Conservation (phyloP, 2,329 filamentous ascomycete species). For the Alternaria triticina region DNA sequence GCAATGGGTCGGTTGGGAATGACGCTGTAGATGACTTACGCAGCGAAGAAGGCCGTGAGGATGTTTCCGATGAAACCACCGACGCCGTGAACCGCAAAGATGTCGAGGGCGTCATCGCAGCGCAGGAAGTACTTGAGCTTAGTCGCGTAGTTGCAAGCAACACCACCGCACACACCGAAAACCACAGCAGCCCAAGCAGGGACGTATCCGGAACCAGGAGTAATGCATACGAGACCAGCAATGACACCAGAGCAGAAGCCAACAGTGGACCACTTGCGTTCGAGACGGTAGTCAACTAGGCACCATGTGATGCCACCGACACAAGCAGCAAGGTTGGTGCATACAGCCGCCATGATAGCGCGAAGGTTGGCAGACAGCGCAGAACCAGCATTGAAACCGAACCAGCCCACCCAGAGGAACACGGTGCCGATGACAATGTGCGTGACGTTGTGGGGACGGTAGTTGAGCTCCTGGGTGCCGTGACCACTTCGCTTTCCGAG, state of each 20-base stretch:
- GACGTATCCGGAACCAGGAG: slow-evolving; percentile 84
- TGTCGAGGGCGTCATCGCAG: slow-evolving; percentile 86
- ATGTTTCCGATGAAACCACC: slow-evolving; percentile 66
- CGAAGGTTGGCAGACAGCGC: slow-evolving; percentile 82
- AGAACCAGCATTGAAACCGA: slow-evolving; percentile 90
- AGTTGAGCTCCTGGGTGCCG: slow-evolving; percentile 87
- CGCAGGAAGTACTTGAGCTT: slow-evolving; percentile 85
- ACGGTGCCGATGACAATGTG: slow-evolving; percentile 92
- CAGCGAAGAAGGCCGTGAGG: slow-evolving; percentile 76
- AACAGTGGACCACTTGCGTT: slow-evolving; percentile 90
- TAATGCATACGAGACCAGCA: slow-evolving; percentile 85
- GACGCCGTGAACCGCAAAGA: slow-evolving; percentile 66
- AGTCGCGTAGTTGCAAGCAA: slow-evolving; percentile 85
- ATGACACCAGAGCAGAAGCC: slow-evolving; percentile 93
- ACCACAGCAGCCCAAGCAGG: slow-evolving; percentile 84
- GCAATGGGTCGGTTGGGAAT: neutral
- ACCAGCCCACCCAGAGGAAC: slow-evolving; percentile 95
- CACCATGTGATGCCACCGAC: slow-evolving; percentile 90
- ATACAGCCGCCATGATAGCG: slow-evolving; percentile 83
- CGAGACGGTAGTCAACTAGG: slow-evolving; percentile 84
- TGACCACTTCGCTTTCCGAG: slow-evolving; percentile 85
- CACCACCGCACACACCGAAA: slow-evolving; percentile 77
- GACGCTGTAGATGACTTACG: slow-evolving; percentile 53
- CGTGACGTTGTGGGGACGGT: slow-evolving; percentile 90
- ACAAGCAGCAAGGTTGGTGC: slow-evolving; percentile 84